A percentile compares a stretch with the other conserved stretches of the same genome.
Conservation (phyloP, 139 green algal genomes). For the Chlorella sp. region DNA sequence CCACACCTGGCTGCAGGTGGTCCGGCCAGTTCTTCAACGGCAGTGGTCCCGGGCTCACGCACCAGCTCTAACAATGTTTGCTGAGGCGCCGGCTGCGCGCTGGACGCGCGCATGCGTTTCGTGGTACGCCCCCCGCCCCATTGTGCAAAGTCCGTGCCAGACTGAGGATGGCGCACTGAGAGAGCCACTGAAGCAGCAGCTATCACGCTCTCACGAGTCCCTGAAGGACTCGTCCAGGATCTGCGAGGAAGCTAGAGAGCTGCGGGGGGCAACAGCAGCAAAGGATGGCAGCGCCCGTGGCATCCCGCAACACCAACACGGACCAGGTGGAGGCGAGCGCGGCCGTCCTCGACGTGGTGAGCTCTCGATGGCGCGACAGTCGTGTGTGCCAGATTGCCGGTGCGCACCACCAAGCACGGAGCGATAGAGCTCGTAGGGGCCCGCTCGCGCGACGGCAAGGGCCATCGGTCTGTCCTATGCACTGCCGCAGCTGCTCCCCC, state of each 20-base stretch:
- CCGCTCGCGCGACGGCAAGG: not conserved
- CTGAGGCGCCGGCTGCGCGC: no score
- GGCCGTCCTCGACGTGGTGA: conserved; percentile 1
- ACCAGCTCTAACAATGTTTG: conserved; percentile 22
- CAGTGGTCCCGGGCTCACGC: conserved; percentile 34
- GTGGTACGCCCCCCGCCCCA: no score
- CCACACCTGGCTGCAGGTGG: conserved; percentile 24
- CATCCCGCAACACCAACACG: no score
- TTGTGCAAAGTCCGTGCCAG: no score
- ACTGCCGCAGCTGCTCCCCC: conserved; percentile 6
- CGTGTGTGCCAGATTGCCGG: not conserved
- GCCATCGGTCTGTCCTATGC: not conserved
- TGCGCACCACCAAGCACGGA: not conserved
- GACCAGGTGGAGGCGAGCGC: not conserved
- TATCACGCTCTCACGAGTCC: no score
- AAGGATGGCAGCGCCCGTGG: no score
- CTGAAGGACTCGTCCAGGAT: no score
- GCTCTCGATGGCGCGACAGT: not conserved
- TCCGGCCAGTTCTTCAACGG: conserved; percentile 48
- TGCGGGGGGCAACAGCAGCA: no score
- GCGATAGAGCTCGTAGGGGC: not conserved
- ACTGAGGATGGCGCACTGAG: no score
- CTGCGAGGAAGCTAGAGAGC: no score
- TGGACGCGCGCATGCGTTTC: no score
- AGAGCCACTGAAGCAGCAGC: no score